Evolutionary conservation across 306 rosid species (phyloP).

Genomic region (Carpinus viminea): DNA sequence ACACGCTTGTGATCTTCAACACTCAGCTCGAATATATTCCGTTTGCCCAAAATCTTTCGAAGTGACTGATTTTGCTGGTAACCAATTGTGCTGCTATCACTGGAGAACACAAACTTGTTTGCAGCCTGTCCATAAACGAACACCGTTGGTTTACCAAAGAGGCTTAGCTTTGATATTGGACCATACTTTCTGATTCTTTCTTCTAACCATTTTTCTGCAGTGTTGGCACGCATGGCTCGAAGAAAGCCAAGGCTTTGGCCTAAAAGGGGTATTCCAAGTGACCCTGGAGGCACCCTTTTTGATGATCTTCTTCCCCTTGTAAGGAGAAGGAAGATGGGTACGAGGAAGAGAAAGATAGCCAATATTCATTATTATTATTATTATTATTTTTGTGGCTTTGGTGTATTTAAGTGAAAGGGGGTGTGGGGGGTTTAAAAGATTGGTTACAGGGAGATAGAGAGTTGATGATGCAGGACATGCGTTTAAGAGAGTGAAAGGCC

Average conservation of each 20-base stretch:
- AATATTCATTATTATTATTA: conserved; percentile 34
- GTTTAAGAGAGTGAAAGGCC: background rate
- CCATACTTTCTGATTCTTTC: conserved; percentile 64
- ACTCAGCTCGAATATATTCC: conserved; percentile 29
- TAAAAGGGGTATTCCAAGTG: conserved; percentile 51
- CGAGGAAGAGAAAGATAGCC: conserved; percentile 20
- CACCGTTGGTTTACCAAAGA: conserved; percentile 71
- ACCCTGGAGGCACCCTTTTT: conserved; percentile 48
- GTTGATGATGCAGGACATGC: background rate
- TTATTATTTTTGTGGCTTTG: background rate
- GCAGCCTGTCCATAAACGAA: conserved; percentile 69
- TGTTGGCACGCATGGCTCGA: conserved; percentile 51
- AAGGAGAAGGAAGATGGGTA: conserved; percentile 36
- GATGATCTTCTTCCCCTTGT: conserved; percentile 25
- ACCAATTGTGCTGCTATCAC: conserved; percentile 15
- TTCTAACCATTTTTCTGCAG: conserved; percentile 48
- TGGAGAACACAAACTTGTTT: conserved; percentile 55
- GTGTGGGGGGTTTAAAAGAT: no score
- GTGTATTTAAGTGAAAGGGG: background rate
- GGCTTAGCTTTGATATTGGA: conserved; percentile 65
- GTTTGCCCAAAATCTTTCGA: conserved; percentile 37
- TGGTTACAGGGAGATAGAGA: no score
- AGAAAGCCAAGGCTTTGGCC: conserved; percentile 53
- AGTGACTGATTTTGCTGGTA: conserved; percentile 53
- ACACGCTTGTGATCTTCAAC: conserved; percentile 45